These are phyloP conservation scores for Aureobasidium namibiae DNA, from an alignment of 2,329 filamentous ascomycete genomes.

Conservation along the genomic window DNA sequence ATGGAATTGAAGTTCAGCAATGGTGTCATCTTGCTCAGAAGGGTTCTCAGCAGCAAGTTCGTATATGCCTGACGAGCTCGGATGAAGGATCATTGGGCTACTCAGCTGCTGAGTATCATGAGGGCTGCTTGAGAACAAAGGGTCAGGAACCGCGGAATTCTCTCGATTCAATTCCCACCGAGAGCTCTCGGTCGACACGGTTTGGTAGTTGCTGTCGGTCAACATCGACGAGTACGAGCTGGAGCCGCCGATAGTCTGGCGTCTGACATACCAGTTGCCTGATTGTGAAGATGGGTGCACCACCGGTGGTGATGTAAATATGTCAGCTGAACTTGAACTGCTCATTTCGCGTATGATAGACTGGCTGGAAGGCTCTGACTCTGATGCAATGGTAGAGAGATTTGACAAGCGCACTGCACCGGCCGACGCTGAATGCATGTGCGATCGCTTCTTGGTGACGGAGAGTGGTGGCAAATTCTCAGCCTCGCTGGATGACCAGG, in stretches of 20 bases:
- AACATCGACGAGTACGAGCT: conserved; percentile 2
- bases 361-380: conserved; percentile 18
- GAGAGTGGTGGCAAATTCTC: conserved; percentile 26
- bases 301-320: neutral
- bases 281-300: neutral
- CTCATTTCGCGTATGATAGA: conserved; percentile 20
- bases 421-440: conserved; percentile 15
- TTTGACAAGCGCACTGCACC: conserved; percentile 14
- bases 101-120: neutral
- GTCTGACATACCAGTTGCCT: conserved; percentile 6
- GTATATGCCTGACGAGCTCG: conserved; percentile 4
- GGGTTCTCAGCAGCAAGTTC: conserved; percentile 1
- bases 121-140: conserved; percentile 21
- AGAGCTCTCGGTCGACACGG: conserved; percentile 3
- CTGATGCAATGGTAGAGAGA: conserved; percentile 30
- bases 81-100: neutral
- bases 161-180: neutral
- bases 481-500: conserved; percentile 14
- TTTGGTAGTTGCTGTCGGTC: neutral
- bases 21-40: conserved; percentile 25
- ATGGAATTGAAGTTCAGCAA: conserved; percentile 26
- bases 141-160: conserved; percentile 26
- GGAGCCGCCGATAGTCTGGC: conserved; percentile 4
- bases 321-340: neutral
- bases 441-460: conserved; percentile 24